Percentiles rank a stretch among this genome's conserved stretches.
Evolutionary conservation across 306 rosid genomes (phyloP).

Genomic region (Senna siamea): DNA sequence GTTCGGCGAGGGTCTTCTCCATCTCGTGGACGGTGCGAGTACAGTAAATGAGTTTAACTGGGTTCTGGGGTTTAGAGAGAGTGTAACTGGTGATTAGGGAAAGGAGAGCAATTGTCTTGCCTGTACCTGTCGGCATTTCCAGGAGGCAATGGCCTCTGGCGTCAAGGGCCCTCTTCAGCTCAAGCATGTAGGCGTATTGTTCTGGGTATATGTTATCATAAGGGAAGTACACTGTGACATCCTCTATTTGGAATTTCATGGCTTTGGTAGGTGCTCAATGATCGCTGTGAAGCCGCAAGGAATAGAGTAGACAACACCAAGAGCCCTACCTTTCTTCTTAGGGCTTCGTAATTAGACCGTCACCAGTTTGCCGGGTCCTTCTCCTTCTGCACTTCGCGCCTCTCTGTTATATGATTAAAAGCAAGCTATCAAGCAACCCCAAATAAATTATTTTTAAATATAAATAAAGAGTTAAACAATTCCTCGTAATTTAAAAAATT

Average conservation of each 20-base stretch:
- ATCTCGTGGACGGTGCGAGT: conserved; percentile 97
- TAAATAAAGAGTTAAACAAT: no score
- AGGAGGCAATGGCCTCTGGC: conserved; percentile 89
- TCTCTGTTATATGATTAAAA: no score
- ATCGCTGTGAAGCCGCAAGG: no score
- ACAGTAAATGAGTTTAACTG: conserved; percentile 84
- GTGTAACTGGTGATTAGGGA: conserved; percentile 82
- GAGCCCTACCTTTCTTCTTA: not conserved
- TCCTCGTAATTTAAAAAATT: no score
- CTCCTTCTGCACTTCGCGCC: not conserved
- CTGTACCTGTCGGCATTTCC: conserved; percentile 95
- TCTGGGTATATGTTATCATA: conserved; percentile 93
- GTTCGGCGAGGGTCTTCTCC: conserved; percentile 94
- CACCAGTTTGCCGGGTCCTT: not conserved
- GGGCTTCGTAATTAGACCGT: not conserved
- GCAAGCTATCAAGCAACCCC: no score
- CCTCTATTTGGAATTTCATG: conserved; percentile 87
- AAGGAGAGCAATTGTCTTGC: conserved; percentile 84
- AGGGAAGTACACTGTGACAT: conserved; percentile 81
- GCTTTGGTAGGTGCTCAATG: not conserved
- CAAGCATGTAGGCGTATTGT: conserved; percentile 84
- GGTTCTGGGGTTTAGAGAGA: conserved; percentile 72
- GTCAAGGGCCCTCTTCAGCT: conserved; percentile 83
- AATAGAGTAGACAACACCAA: not conserved
- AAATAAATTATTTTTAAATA: no score